Conservation (phyloP, 2,329 filamentous ascomycete genomes). For the Lecanoromycetidae sp. region DNA sequence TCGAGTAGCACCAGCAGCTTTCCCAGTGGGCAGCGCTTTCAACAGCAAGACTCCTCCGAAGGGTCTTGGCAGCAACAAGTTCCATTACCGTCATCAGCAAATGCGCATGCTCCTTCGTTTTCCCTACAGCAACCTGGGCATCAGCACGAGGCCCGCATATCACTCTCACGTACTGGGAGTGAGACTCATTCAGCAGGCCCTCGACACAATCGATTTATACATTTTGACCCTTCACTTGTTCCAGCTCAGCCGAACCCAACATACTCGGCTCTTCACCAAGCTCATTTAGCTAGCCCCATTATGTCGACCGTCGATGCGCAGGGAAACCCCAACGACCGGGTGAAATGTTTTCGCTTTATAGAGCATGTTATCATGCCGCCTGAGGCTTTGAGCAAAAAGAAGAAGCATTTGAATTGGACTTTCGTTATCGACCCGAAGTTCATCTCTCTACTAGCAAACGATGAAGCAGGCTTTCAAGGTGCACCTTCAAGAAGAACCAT, state of each 20-base stretch:
- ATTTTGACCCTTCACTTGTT: constrained; percentile 25
- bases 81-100: too few species aligned
- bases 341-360: constrained; percentile 28
- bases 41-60: too few species aligned
- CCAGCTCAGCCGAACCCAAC: constrained; percentile 32
- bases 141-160: neutral
- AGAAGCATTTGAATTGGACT: constrained; percentile 30
- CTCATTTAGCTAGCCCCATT: constrained; percentile 43
- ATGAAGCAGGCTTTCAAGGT: constrained; percentile 22
- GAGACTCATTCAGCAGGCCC: neutral
- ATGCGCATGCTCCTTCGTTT: too few species aligned
- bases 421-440: constrained; percentile 37
- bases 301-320: constrained; percentile 25
- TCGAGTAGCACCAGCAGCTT: too few species aligned
- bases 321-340: constrained; percentile 18
- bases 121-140: neutral
- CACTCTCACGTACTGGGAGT: neutral
- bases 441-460: constrained; percentile 27
- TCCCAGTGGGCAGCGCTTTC: too few species aligned
- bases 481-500: constrained; percentile 25
- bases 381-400: constrained; percentile 18
- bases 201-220: constrained; percentile 11
- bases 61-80: too few species aligned
- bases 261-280: constrained; percentile 45
- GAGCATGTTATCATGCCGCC: constrained; percentile 27